These are phyloP conservation scores for Mucor circinelloides DNA, from an alignment of 371 early-diverging fungal genomes.

Conservation along the genomic window DNA sequence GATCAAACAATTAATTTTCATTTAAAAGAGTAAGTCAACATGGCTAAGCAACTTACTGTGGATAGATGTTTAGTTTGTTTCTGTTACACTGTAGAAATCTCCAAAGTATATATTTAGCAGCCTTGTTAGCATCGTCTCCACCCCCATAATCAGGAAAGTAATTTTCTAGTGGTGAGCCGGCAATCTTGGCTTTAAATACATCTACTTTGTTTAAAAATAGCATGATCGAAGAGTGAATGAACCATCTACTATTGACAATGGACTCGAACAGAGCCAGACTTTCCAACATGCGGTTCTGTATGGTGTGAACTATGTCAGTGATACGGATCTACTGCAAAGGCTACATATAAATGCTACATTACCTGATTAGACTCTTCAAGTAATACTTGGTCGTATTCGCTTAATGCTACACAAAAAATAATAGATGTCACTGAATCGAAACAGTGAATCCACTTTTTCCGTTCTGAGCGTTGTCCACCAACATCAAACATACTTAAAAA, in stretches of 20 bases:
- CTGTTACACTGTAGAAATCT: slow-evolving; percentile 78
- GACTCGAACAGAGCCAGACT: slow-evolving; percentile 81
- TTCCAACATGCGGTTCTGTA: slow-evolving; percentile 78
- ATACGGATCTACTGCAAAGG: neutral
- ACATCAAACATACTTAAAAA: slow-evolving; percentile 71
- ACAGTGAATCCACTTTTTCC: slow-evolving; percentile 94
- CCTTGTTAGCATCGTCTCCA: slow-evolving; percentile 60
- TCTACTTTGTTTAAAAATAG: slow-evolving; percentile 88
- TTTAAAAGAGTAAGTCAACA: slow-evolving; percentile 34
- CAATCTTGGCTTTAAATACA: slow-evolving; percentile 74
- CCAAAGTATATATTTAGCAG: slow-evolving; percentile 82
- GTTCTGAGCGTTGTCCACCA: slow-evolving; percentile 79
- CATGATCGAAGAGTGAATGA: slow-evolving; percentile 78
- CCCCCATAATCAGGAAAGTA: slow-evolving; percentile 70
- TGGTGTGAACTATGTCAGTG: neutral
- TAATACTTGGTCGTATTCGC: slow-evolving; percentile 76
- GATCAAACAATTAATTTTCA: slow-evolving; percentile 62
- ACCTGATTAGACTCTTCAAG: slow-evolving; percentile 71
- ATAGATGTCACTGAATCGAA: slow-evolving; percentile 79
- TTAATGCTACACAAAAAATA: slow-evolving; percentile 71
- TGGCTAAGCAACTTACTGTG: slow-evolving; percentile 66
- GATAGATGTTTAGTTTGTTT: slow-evolving; percentile 77
- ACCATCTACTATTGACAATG: slow-evolving; percentile 75
- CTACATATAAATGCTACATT: slow-evolving; percentile 5
- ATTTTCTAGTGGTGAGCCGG: slow-evolving; percentile 59